Conservation (phyloP, 768 basidiomycete species). For the Tricholoma saponaceum region DNA sequence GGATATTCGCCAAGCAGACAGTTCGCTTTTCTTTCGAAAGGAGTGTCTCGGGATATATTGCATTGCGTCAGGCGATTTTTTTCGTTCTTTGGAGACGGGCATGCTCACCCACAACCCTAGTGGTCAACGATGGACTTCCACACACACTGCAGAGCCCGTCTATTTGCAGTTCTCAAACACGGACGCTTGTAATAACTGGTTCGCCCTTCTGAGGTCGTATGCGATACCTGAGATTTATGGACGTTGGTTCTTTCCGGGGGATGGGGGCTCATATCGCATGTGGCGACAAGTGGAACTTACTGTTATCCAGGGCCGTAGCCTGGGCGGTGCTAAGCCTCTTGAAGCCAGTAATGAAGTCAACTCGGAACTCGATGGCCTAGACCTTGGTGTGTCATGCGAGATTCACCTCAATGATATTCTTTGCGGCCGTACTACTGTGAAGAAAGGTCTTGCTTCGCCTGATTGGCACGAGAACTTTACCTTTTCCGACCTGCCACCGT, state of each 20-base stretch:
- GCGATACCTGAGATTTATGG: slow-evolving; percentile 80
- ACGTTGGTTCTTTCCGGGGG: slow-evolving; percentile 44
- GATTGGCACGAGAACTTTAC: slow-evolving; percentile 84
- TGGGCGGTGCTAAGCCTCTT: slow-evolving; percentile 49
- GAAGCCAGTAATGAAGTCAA: slow-evolving; percentile 28
- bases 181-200: slow-evolving; percentile 70
- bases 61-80: slow-evolving; percentile 39
- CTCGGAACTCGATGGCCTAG: slow-evolving; percentile 47
- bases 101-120: slow-evolving; percentile 25
- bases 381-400: slow-evolving; percentile 76
- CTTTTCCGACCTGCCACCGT: slow-evolving; percentile 75
- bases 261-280: slow-evolving; percentile 81
- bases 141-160: slow-evolving; percentile 54
- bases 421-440: slow-evolving; percentile 71
- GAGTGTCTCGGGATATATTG: slow-evolving; percentile 73
- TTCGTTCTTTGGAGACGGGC: background rate
- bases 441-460: slow-evolving; percentile 58
- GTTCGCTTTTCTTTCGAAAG: slow-evolving; percentile 72
- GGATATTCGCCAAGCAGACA: slow-evolving; percentile 74
- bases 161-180: slow-evolving; percentile 69
- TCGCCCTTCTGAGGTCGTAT: slow-evolving; percentile 76
- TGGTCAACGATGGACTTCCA: slow-evolving; percentile 57
- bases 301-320: slow-evolving; percentile 68
- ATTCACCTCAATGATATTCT: slow-evolving; percentile 64
- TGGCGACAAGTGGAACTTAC: slow-evolving; percentile 80